Evolutionary conservation across 164 flowering plant genomes (phyloP).

Genomic region (Piper betle): DNA sequence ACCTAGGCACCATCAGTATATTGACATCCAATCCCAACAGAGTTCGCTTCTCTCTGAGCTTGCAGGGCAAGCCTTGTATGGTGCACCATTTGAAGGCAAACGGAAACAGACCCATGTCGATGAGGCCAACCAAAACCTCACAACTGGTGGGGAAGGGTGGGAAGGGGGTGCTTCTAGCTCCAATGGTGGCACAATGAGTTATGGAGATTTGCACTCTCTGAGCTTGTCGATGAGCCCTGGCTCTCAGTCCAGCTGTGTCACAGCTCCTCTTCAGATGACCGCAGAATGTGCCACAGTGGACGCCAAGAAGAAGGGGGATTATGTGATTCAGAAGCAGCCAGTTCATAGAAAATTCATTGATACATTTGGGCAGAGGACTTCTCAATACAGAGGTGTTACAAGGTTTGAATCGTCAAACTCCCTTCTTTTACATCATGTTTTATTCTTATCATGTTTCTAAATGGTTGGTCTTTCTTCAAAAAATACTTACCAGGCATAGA

Average conservation of each 20-base stretch:
- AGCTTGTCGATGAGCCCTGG: constrained; percentile 87
- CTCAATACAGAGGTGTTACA: constrained; percentile 81
- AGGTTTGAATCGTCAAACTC: constrained; percentile 23
- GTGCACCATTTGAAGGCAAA: constrained; percentile 18
- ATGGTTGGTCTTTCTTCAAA: background rate
- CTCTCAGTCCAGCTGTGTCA: constrained; percentile 60
- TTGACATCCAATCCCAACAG: constrained; percentile 22
- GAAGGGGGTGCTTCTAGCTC: constrained; percentile 26
- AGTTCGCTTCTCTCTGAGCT: constrained; percentile 24
- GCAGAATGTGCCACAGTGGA: constrained; percentile 24
- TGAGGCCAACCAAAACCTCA: constrained; percentile 20
- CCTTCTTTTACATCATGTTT: background rate
- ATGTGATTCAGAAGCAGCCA: constrained; percentile 43
- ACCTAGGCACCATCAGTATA: constrained; percentile 23
- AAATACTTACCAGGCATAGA: constrained; percentile 43
- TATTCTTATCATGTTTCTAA: background rate
- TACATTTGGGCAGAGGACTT: constrained; percentile 82
- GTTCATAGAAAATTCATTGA: constrained; percentile 74
- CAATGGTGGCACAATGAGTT: constrained; percentile 20
- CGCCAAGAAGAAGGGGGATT: constrained; percentile 50
- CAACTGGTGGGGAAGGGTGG: constrained; percentile 35
- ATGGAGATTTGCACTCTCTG: constrained; percentile 59
- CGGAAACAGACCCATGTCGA: constrained; percentile 20
- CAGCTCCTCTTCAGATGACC: constrained; percentile 34
- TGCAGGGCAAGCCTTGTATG: constrained; percentile 25